These are phyloP conservation scores for Aspergillus neotritici DNA, from an alignment of 2,329 filamentous ascomycete species.

Conservation along the genomic window DNA sequence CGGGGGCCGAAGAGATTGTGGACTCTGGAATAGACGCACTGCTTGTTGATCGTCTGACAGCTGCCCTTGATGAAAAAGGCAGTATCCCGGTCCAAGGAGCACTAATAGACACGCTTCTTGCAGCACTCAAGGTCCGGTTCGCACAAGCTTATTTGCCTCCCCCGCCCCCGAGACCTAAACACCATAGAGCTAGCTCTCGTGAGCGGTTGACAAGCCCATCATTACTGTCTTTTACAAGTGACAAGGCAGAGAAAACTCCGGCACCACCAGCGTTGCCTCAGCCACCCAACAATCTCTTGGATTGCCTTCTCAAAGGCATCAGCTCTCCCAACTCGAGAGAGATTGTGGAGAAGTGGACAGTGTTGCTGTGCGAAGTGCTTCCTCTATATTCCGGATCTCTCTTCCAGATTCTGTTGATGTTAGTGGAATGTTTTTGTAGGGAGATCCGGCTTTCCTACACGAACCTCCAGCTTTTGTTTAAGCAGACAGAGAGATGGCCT, in stretches of 20 bases:
- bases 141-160: slow-evolving; percentile 32
- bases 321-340: slow-evolving; percentile 66
- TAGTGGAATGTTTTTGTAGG: slow-evolving; percentile 82
- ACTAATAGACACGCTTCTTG: slow-evolving; percentile 71
- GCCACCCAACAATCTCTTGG: slow-evolving; percentile 62
- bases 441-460: slow-evolving; percentile 70
- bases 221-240: slow-evolving; percentile 42
- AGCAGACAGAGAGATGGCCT: slow-evolving; percentile 33
- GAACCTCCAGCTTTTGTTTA: slow-evolving; percentile 53
- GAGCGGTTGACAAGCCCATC: slow-evolving; percentile 39
- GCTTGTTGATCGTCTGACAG: slow-evolving; percentile 63
- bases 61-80: slow-evolving; percentile 51
- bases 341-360: slow-evolving; percentile 86
- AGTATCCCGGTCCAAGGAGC: slow-evolving; percentile 71
- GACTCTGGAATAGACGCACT: slow-evolving; percentile 59
- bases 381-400: slow-evolving; percentile 78
- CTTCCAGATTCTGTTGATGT: slow-evolving; percentile 82
- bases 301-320: slow-evolving; percentile 76
- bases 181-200: slow-evolving; percentile 35
- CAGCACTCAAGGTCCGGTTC: slow-evolving; percentile 60
- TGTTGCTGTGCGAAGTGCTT: slow-evolving; percentile 74
- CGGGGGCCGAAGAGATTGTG: slow-evolving; percentile 34
- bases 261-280: slow-evolving; percentile 31
- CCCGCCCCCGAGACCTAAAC: slow-evolving; percentile 25
- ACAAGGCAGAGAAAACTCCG: slow-evolving; percentile 37